These are phyloP conservation scores for Ceraceosorus guamensis DNA, from an alignment of 1,284 basidiomycete species.

Conservation along the genomic window DNA sequence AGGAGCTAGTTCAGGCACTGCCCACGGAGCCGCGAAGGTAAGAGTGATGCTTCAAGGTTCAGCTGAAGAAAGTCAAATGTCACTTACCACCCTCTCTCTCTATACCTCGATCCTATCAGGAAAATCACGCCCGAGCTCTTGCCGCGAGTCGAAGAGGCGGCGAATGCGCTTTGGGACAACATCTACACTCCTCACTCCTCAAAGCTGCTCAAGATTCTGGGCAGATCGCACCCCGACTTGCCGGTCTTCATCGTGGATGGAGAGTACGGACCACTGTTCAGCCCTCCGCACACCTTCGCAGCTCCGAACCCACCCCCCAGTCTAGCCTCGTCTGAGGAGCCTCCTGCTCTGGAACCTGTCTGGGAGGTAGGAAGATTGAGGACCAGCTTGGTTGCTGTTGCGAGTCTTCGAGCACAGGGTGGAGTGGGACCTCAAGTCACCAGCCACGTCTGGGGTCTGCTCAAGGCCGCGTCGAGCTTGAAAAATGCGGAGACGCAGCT, in stretches of 20 bases:
- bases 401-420: slow-evolving; percentile 77
- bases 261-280: slow-evolving; percentile 75
- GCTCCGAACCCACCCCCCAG: too few species aligned
- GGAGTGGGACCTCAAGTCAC: slow-evolving; percentile 83
- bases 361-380: slow-evolving; percentile 71
- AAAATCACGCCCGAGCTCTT: slow-evolving; percentile 24
- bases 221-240: slow-evolving; percentile 62
- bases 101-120: slow-evolving; percentile 8
- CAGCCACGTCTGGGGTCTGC: slow-evolving; percentile 85
- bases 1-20: slow-evolving; percentile 27
- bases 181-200: slow-evolving; percentile 84
- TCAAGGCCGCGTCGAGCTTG: slow-evolving; percentile 58
- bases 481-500: slow-evolving; percentile 56
- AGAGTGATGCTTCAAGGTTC: slow-evolving; percentile 4
- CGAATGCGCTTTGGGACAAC: slow-evolving; percentile 61
- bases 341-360: slow-evolving; percentile 37
- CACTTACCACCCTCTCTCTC: neutral
- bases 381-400: slow-evolving; percentile 79
- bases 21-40: slow-evolving; percentile 35
- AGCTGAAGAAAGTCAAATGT: neutral
- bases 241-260: slow-evolving; percentile 80
- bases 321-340: slow-evolving; percentile 14
- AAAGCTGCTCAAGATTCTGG: slow-evolving; percentile 83
- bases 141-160: slow-evolving; percentile 26
- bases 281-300: slow-evolving; percentile 58